Conservation (phyloP, 148 eudicot species). For the Chenopodium album region DNA sequence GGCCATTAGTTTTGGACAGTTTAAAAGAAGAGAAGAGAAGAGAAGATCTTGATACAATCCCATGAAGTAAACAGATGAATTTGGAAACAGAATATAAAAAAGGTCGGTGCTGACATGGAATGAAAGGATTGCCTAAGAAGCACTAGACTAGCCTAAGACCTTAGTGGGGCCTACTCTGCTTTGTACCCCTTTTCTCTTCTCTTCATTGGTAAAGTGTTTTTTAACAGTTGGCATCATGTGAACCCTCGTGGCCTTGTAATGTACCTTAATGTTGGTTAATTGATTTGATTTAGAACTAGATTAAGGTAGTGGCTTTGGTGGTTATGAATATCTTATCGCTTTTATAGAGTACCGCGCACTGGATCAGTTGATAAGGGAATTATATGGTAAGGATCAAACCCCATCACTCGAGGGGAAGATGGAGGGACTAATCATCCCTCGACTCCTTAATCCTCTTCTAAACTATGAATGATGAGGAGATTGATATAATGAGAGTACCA, state of each 20-base stretch:
- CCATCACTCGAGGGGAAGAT: no score
- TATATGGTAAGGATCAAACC: no score
- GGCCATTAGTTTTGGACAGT: conserved; percentile 19
- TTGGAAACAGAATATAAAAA: conserved; percentile 26
- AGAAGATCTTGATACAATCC: conserved; percentile 30
- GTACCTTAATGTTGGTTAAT: conserved; percentile 18
- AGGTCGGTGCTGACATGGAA: conserved; percentile 45
- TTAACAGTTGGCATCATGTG: conserved; percentile 51
- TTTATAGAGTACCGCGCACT: not conserved
- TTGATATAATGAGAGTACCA: no score
- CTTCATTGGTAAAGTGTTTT: conserved; percentile 31
- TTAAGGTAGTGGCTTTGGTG: not conserved
- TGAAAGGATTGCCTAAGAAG: conserved; percentile 25
- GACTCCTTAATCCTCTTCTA: no score
- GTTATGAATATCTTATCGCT: not conserved
- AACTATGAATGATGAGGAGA: no score
- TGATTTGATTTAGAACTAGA: not conserved
- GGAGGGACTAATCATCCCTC: no score
- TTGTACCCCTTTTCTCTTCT: not conserved
- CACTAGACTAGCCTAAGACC: conserved; percentile 2
- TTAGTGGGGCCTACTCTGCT: not conserved
- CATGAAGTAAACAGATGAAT: conserved; percentile 38
- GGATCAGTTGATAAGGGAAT: not conserved
- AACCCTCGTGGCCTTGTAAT: conserved; percentile 40
- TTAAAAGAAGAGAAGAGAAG: conserved; percentile 11